Conservation (phyloP, 306 rosid genomes). For the Oxytropis ochrocephala region DNA sequence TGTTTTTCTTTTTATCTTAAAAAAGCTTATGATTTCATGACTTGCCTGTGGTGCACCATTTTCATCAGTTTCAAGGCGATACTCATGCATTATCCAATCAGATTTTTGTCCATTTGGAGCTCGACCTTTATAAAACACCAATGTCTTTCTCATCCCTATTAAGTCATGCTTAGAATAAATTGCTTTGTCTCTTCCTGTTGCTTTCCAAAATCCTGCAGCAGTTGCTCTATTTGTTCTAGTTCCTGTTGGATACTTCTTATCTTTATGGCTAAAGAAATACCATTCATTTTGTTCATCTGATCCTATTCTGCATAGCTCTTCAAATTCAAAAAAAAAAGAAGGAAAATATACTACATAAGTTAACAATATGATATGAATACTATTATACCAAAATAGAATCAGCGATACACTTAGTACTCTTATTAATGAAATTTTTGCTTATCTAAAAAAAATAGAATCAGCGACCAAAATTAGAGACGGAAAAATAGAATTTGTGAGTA, state of each 20-base stretch:
- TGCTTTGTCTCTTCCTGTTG: slow-evolving; percentile 94
- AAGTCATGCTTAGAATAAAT: slow-evolving; percentile 77
- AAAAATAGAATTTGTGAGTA: no score
- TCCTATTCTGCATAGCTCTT: slow-evolving; percentile 83
- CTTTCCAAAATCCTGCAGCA: slow-evolving; percentile 94
- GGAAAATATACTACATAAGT: not conserved
- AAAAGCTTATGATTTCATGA: not conserved
- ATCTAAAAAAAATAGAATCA: no score
- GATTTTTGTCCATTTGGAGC: slow-evolving; percentile 98
- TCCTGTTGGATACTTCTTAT: slow-evolving; percentile 96
- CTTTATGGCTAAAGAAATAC: slow-evolving; percentile 93
- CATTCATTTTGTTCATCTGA: slow-evolving; percentile 83
- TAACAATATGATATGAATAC: not conserved
- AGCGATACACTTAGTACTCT: no score
- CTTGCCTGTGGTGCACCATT: slow-evolving; percentile 84
- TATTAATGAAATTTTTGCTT: no score
- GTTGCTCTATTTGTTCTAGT: slow-evolving; percentile 94
- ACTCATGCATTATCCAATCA: slow-evolving; percentile 96
- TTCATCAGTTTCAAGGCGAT: slow-evolving; percentile 83
- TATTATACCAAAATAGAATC: no score
- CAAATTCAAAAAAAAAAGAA: not conserved
- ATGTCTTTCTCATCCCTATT: slow-evolving; percentile 89
- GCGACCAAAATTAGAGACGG: no score
- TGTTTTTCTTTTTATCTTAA: not conserved
- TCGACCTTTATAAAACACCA: slow-evolving; percentile 84